Percentiles rank a stretch among this genome's conserved stretches.
Conservation (phyloP, 805 yeast species). For the Metschnikowia proteae region DNA sequence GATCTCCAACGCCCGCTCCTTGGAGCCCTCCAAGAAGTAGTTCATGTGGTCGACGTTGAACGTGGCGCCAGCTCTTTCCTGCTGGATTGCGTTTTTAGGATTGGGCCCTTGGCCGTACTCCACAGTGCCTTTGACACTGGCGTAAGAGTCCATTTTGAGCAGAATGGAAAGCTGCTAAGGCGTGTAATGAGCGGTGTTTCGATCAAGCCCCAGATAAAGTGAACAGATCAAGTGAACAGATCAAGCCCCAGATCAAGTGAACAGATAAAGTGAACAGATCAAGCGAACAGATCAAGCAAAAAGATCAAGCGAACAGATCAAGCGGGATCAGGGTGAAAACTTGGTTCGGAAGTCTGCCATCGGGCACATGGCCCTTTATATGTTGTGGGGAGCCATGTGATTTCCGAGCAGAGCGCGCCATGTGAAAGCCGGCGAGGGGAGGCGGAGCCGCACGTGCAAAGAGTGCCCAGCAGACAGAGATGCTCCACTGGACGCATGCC, state of each 20-base stretch:
- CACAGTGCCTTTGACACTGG: constrained; percentile 14
- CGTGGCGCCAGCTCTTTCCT: constrained; percentile 44
- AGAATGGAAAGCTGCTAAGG: too few species aligned
- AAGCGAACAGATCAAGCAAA: too few species aligned
- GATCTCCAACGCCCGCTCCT: constrained; percentile 39
- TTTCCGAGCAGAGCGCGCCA: constrained; percentile 2
- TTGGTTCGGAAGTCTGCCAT: neutral
- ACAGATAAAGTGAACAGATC: too few species aligned
- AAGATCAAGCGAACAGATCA: too few species aligned
- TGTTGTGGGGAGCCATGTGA: constrained; percentile 2
- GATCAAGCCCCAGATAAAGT: too few species aligned
- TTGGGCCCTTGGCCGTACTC: constrained; percentile 25
- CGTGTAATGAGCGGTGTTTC: too few species aligned
- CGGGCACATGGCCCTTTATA: neutral
- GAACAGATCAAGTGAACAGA: too few species aligned
- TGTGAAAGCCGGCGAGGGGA: neutral
- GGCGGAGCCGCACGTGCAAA: neutral
- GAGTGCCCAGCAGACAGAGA: too few species aligned
- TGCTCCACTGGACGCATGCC: too few species aligned
- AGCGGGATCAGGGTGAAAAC: neutral
- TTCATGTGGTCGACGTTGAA: constrained; percentile 41
- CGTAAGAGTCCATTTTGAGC: constrained; percentile 1
- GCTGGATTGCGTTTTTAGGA: constrained; percentile 32
- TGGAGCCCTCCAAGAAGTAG: constrained; percentile 54
- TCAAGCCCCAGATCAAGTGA: too few species aligned